These are phyloP conservation scores for Globisporangium takayamanum DNA, from an alignment of 352 stramenopile species.

Conservation along the genomic window DNA sequence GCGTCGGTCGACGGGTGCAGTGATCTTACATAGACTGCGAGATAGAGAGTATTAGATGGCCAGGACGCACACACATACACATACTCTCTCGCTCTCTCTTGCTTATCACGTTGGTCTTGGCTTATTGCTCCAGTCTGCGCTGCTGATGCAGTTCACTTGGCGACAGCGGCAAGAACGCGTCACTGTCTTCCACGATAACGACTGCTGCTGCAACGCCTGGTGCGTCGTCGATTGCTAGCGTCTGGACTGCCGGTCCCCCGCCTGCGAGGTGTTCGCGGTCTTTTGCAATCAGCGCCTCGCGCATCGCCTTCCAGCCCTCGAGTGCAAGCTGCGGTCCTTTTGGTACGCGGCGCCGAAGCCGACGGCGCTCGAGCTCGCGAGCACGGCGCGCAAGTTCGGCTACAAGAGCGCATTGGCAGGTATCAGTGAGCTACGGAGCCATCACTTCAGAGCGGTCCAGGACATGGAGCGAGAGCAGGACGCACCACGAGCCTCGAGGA, in stretches of 20 bases:
- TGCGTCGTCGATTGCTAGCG: background rate
- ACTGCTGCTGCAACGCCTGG: background rate
- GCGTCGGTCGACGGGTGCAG: too few species aligned
- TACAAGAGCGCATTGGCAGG: background rate
- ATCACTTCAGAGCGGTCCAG: background rate
- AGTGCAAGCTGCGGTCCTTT: constrained; percentile 35
- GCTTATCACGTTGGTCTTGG: background rate
- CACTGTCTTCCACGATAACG: constrained; percentile 16
- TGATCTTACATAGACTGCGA: too few species aligned
- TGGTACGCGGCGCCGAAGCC: constrained; percentile 15
- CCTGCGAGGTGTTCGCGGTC: constrained; percentile 22
- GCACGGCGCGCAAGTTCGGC: background rate
- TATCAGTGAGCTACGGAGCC: background rate
- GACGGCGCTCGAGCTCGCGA: constrained; percentile 4
- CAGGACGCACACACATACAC: background rate
- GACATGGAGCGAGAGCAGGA: background rate
- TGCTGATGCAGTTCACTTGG: constrained; percentile 11
- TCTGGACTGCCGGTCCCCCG: background rate
- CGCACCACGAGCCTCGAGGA: constrained; percentile 4
- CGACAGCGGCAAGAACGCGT: constrained; percentile 17
- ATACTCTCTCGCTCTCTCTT: background rate
- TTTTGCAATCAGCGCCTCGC: constrained; percentile 41
- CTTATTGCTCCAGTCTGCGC: background rate
- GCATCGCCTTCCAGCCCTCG: constrained; percentile 41
- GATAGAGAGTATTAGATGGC: too few species aligned